These are phyloP conservation scores for Pulveroboletus frians DNA, from an alignment of 768 basidiomycete genomes.

Conservation along the genomic window DNA sequence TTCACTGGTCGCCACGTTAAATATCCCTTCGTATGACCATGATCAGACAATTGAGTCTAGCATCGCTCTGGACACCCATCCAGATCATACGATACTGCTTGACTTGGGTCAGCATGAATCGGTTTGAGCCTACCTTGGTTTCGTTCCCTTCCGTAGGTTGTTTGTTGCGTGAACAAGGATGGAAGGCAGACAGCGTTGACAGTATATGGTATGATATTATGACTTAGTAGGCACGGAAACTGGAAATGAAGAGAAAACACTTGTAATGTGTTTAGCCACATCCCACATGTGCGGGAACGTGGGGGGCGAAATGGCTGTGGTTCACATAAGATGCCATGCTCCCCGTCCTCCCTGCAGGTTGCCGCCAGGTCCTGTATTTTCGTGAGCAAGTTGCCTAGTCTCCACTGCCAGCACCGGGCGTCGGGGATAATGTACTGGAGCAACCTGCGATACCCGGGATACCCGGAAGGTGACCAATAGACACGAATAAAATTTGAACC, in stretches of 20 bases:
- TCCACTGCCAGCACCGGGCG: not conserved
- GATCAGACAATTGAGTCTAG: slow-evolving; percentile 19
- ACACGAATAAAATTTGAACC: not conserved
- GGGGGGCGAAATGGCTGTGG: too few species aligned
- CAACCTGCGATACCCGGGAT: not conserved
- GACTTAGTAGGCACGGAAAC: slow-evolving; percentile 1
- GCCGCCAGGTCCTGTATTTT: not conserved
- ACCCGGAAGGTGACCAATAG: not conserved
- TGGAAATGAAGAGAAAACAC: not conserved
- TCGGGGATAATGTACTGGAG: not conserved
- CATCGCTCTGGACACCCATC: slow-evolving; percentile 16
- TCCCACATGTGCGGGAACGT: not conserved
- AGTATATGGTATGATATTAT: slow-evolving; percentile 11
- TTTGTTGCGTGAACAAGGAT: slow-evolving; percentile 7
- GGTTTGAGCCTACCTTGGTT: slow-evolving; percentile 11
- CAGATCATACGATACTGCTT: slow-evolving; percentile 27
- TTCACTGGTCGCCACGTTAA: slow-evolving; percentile 19
- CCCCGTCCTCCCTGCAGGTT: not conserved
- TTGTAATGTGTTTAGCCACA: slow-evolving; percentile 1
- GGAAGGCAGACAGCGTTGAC: not conserved
- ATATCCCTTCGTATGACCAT: slow-evolving; percentile 20
- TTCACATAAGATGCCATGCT: not conserved
- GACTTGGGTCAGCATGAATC: slow-evolving; percentile 12
- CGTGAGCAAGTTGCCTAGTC: slow-evolving; percentile 6
- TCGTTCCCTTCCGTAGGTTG: not conserved